Base-by-base conservation (phyloP, 2,329 filamentous ascomycete genomes). In the Lasiodiplodia sp. region DNA sequence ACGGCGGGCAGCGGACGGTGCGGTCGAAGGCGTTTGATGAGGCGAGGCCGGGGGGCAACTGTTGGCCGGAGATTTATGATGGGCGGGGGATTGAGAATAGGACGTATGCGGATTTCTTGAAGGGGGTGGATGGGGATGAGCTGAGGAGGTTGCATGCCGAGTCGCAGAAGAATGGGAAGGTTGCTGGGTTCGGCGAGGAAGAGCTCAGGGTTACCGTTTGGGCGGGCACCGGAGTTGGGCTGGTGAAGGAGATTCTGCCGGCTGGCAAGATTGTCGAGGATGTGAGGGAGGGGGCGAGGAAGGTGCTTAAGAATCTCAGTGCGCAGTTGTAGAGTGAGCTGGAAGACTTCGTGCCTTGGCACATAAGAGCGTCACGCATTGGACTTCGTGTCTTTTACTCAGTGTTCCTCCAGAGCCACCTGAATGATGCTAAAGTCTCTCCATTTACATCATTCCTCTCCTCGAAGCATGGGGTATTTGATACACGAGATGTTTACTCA, bases 171-270 rank as follows among this genome's bases (percentile, higher is more conserved):
- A 34, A 34, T 10, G 40, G 58, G 77, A 77, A 21, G 81, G 85
- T 60, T 84, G 86, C 47, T 4, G 85, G 87, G 86, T 38, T 78
- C 78, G 1, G 76, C 82, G 16, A 25, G 51, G 69, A 79, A 89
- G 80, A 88, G 5, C 38, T 40, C 11, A 64, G 60, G 21, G 60
- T 40, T 31, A 64, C 86, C 3, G 87, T 87, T 14, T 91, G 89
- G 81, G 88, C 87, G 18, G 88, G 89, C 4, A 86, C 86, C 21
- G 88, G 84, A 0, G 85, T 91, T 12, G 89, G 89, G 0, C 78
- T 91, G 69, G 81, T 90, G 1, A 85, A 76, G 57, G 77, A 83
- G 44, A 79, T 87, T 0, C 81, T 82, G 71, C 74, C 79, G 11
- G 88, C 86, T 2, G 81, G 76, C 11, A 82, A 85, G 10, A 87